Evolutionary conservation across 2,329 filamentous ascomycete species (phyloP), one percentile per base, ranked within the genome.

Genomic region (Colletotrichum lini): DNA sequence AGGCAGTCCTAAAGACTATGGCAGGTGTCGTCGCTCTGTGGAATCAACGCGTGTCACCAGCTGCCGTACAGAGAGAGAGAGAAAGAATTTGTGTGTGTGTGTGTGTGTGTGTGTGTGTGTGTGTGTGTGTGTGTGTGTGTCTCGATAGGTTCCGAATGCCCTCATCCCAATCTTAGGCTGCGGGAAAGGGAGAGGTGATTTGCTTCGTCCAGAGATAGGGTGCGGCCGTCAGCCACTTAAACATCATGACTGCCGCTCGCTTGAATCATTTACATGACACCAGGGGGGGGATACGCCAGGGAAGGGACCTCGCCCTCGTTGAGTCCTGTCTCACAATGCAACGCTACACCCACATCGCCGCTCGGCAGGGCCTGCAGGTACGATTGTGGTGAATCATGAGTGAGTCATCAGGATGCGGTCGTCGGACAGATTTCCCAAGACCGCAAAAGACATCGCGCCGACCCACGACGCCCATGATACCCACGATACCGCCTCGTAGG

Each of bases 361-460:
- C 45, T 21, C 45, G 52, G 58, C 21, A 13, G 16, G 18, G 35
- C 3, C 45, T 61, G 52, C 45, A 58, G 15, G 53, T 30, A 7
- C 30, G 42, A 54, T 35, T 26, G 42, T 65, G 30, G 30, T 30
- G 6, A 30, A 30, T 30, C 30, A 30, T 30, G 30, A 30, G 30
- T 9, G 66, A 58, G n/a, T 42, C 52, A 56, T 21, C 57, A 54
- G 38, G 21, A 40, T 45, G 63, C 35, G 12, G 35, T 38, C 18
- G 56, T 54, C 35, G 66, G 60, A 18, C n/a, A 42, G 26, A 65
- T 35, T 45, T 35, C 18, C 23, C 35, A 44, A 30, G 30, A 23
- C 60, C 66, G 60, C 60, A 68, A 54, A 42, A 60, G 45, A 64
- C 26, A 42, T 49, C 26, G 16, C 42, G 12, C 3, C 26, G 53